Conservation (phyloP, 345 rosid species). For the Eucalyptus fibrosa region DNA sequence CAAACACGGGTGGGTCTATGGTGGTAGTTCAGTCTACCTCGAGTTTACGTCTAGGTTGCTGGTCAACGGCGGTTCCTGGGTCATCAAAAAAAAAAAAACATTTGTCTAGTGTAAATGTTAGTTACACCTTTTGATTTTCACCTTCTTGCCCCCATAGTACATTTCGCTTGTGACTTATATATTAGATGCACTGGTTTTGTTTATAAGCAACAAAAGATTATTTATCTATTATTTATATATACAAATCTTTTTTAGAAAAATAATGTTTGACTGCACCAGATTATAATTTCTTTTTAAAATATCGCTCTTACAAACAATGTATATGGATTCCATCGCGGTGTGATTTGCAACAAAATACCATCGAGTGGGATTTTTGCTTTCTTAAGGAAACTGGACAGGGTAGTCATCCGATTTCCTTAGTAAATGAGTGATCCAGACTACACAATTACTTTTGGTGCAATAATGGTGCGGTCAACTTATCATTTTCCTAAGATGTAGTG, state of each 20-base stretch:
- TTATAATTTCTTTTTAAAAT: too few relatives aligned
- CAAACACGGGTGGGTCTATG: too few relatives aligned
- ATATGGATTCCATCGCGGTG: too few relatives aligned
- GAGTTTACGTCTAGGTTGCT: too few relatives aligned
- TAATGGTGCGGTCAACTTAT: too few relatives aligned
- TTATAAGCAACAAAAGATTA: not conserved
- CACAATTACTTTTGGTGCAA: not conserved
- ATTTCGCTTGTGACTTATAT: not conserved
- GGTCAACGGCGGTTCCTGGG: rapidly evolving
- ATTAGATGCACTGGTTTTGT: not conserved
- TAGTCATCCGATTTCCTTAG: too few relatives aligned
- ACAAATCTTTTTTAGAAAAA: not conserved
- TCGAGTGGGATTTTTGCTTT: too few relatives aligned
- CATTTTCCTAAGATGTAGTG: not conserved
- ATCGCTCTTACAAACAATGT: not conserved
- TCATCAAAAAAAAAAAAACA: too few relatives aligned
- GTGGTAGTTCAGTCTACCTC: too few relatives aligned
- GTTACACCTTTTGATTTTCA: not conserved
- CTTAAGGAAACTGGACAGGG: too few relatives aligned
- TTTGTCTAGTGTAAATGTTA: not conserved
- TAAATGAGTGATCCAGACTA: not conserved
- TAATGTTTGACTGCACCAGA: not conserved
- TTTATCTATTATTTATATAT: too few relatives aligned
- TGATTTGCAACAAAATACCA: too few relatives aligned
- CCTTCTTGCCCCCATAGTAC: not conserved